Percentiles rank a stretch among this genome's conserved stretches.
Evolutionary conservation across 75 land plant species (phyloP).

Genomic region (Selaginella tamariscina): DNA sequence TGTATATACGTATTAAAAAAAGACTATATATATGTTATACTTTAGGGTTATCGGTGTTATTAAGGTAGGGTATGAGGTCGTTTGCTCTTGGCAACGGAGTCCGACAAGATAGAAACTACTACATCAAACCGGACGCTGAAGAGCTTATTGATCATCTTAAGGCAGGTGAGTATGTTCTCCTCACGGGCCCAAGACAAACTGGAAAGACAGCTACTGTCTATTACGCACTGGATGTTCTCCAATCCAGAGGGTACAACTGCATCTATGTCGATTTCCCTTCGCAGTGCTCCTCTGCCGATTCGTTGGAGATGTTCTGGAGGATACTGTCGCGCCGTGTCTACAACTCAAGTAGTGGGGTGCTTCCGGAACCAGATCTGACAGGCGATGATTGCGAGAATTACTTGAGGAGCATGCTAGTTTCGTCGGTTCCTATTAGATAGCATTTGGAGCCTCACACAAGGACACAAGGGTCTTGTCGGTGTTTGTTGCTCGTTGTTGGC

Average conservation of each 20-base stretch:
- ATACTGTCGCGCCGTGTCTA: not conserved
- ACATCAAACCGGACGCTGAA: not conserved
- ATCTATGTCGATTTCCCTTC: not conserved
- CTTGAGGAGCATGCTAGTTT: not conserved
- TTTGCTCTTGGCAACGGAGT: not conserved
- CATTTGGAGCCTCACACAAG: not conserved
- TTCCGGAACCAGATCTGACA: not conserved
- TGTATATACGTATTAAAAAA: too few species aligned
- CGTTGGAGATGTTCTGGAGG: not conserved
- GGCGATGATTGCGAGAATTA: not conserved
- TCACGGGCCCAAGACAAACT: not conserved
- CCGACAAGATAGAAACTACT: not conserved
- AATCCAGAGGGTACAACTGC: not conserved
- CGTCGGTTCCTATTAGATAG: not conserved
- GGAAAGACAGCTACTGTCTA: not conserved
- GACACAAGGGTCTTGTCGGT: not conserved
- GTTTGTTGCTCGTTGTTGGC: not conserved
- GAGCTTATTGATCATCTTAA: not conserved
- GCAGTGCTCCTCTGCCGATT: not conserved
- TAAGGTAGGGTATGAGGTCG: too few species aligned
- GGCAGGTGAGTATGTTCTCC: not conserved
- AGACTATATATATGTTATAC: too few species aligned
- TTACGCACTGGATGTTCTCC: not conserved
- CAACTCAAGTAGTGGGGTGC: not conserved
- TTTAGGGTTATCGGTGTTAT: too few species aligned